These are phyloP conservation scores for Colletotrichum sp. DNA, from an alignment of 2,329 filamentous ascomycete genomes.

Conservation along the genomic window DNA sequence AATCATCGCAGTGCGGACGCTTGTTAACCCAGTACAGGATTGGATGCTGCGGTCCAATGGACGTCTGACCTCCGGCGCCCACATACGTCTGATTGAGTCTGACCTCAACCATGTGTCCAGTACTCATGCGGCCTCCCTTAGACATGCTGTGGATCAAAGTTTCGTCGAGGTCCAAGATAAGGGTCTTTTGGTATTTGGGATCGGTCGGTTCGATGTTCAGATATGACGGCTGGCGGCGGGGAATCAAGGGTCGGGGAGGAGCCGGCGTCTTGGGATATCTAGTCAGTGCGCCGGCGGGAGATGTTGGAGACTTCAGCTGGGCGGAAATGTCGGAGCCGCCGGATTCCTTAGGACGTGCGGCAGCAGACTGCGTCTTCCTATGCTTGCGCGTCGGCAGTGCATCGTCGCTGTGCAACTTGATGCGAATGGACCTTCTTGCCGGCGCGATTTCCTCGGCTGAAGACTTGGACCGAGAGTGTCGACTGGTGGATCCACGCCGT, in stretches of 20 bases:
- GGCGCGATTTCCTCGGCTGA: slow-evolving; percentile 70
- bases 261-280: slow-evolving; percentile 90
- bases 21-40: slow-evolving; percentile 99
- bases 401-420: slow-evolving; percentile 87
- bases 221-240: slow-evolving; percentile 88
- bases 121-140: slow-evolving; percentile 93
- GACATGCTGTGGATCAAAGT: slow-evolving; percentile 98
- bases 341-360: slow-evolving; percentile 43
- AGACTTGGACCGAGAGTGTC: slow-evolving; percentile 70
- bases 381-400: slow-evolving; percentile 75
- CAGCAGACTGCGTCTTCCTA: slow-evolving; percentile 61
- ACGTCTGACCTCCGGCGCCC: slow-evolving; percentile 68
- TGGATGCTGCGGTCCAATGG: slow-evolving; percentile 85
- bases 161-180: slow-evolving; percentile 95
- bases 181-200: slow-evolving; percentile 79
- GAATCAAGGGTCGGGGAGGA: slow-evolving; percentile 88
- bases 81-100: slow-evolving; percentile 78
- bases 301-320: slow-evolving; percentile 92
- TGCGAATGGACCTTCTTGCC: slow-evolving; percentile 81
- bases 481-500: slow-evolving; percentile 34
- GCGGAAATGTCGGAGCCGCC: slow-evolving; percentile 67
- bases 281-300: slow-evolving; percentile 77
- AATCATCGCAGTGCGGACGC: slow-evolving; percentile 95
- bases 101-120: slow-evolving; percentile 98
- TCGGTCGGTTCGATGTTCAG: slow-evolving; percentile 62